Evolutionary conservation across 306 rosid species (phyloP), one percentile per base, ranked within the genome.

Genomic region (Amphicarpaea edgeworthii): DNA sequence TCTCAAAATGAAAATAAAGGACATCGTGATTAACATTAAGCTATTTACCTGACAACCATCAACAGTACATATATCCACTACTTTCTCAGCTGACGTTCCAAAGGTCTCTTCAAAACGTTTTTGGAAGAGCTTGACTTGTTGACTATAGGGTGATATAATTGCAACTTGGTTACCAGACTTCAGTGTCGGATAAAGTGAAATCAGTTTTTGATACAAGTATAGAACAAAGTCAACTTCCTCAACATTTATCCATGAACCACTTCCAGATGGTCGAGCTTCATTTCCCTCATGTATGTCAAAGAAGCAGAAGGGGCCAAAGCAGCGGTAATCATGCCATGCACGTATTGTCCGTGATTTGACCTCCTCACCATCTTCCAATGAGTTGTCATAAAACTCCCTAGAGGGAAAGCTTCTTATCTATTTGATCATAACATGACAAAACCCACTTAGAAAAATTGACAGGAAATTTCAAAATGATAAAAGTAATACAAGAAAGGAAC

Each of bases 331-430:
- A 78, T 93, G 98, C 98, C 98, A 93, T 6, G 73, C 77, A 24
- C 97, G 96, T 24, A 19, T 59, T 49, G 98, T 94, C 63, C 66
- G 86, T 51, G 17, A 68, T 85, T 63, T 53, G 26, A 91, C 73
- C 17, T 68, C 84, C 0, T 90, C 96, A 42, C 94, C 96, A 83
- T 94, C 98, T 85, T 83, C 87, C 85, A 94, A 83, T 23, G 96
- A 88, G 68, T 87, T 82, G 3, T 70, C 89, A 82, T 94, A 94
- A 85, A 94, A 91, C 87, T 94, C 96, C 67, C 62, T 79, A 23
- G 98, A 94, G 37, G 98, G 98, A 73, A 94, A 94, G 83, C 94
- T 87, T 85, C 97, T 85, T 64, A 94, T 94, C 97, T 91, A 91
- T 76, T 81, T 23, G 46, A 63, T 72, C 45, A 55, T 66, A 51